phyloP scores from a whole-genome alignment of 352 stramenopile species.

The Phytophthora sp. region DNA sequence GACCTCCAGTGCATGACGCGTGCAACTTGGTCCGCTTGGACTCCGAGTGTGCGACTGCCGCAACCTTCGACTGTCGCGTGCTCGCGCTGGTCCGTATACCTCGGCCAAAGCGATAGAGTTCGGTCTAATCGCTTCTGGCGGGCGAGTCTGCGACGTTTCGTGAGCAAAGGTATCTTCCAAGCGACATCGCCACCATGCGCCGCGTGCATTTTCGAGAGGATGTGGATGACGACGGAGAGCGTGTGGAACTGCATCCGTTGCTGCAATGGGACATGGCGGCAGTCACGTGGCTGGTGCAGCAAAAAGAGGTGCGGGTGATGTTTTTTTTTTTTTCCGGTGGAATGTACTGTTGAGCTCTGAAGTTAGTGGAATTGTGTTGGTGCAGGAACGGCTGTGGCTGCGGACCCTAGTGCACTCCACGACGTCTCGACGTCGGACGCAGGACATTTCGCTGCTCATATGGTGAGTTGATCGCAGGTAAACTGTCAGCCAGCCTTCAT shows the following conservation, averaged over 20 bases:
- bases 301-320: conserved; percentile 40
- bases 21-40: conserved; percentile 4
- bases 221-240: conserved; percentile 18
- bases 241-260: conserved; percentile 44
- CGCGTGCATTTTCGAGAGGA: conserved; percentile 36
- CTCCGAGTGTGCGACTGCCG: conserved; percentile 23
- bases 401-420: conserved; percentile 49
- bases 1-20: conserved; percentile 11
- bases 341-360: too few relatives aligned
- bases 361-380: too few relatives aligned
- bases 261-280: conserved; percentile 62
- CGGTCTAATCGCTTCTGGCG: conserved; percentile 9
- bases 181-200: conserved; percentile 11
- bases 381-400: conserved; percentile 38
- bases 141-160: conserved; percentile 23
- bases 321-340: too few relatives aligned
- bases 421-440: conserved; percentile 58
- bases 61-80: conserved; percentile 8
- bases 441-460: conserved; percentile 69
- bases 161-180: conserved; percentile 27
- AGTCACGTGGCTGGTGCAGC: conserved; percentile 41
- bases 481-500: too few relatives aligned
- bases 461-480: conserved; percentile 58
- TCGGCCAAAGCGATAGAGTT: conserved; percentile 28
- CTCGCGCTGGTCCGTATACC: conserved; percentile 21